These are phyloP conservation scores for Seiridium unicorne DNA, from an alignment of 2,329 filamentous ascomycete genomes.

Conservation along the genomic window DNA sequence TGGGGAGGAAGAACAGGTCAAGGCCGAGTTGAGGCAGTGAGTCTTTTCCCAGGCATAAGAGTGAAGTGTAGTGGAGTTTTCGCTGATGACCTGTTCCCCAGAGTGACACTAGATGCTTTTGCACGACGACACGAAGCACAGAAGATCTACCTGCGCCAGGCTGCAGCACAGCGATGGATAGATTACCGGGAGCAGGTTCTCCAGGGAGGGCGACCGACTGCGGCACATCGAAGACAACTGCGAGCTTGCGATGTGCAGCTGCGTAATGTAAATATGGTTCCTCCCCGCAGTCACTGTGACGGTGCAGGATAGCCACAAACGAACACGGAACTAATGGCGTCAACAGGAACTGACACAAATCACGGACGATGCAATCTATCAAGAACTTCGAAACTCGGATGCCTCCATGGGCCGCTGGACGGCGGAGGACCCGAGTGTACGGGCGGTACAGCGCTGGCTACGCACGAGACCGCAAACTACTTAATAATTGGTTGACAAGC, in stretches of 20 bases:
- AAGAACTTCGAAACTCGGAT: slow-evolving; percentile 53
- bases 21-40: slow-evolving; percentile 63
- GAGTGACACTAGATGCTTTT: slow-evolving; percentile 59
- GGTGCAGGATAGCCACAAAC: not conserved
- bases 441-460: slow-evolving; percentile 59
- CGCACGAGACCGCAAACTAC: slow-evolving; percentile 36
- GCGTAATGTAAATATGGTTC: slow-evolving; percentile 44
- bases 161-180: slow-evolving; percentile 59
- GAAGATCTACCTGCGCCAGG: slow-evolving; percentile 63
- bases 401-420: slow-evolving; percentile 59
- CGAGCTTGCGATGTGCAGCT: slow-evolving; percentile 56
- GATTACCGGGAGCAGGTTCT: slow-evolving; percentile 52
- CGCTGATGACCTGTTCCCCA: slow-evolving; percentile 21
- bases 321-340: not conserved
- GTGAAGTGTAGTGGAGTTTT: not conserved
- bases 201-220: slow-evolving; percentile 47
- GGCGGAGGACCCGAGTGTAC: slow-evolving; percentile 58
- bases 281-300: no score
- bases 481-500: slow-evolving; percentile 10
- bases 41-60: slow-evolving; percentile 21
- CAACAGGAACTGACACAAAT: slow-evolving; percentile 55
- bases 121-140: slow-evolving; percentile 61
- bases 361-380: slow-evolving; percentile 59
- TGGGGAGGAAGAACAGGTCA: slow-evolving; percentile 57
- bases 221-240: slow-evolving; percentile 47